Evolutionary conservation across 805 yeast genomes (phyloP).

Genomic region (Candida krabiensis): DNA sequence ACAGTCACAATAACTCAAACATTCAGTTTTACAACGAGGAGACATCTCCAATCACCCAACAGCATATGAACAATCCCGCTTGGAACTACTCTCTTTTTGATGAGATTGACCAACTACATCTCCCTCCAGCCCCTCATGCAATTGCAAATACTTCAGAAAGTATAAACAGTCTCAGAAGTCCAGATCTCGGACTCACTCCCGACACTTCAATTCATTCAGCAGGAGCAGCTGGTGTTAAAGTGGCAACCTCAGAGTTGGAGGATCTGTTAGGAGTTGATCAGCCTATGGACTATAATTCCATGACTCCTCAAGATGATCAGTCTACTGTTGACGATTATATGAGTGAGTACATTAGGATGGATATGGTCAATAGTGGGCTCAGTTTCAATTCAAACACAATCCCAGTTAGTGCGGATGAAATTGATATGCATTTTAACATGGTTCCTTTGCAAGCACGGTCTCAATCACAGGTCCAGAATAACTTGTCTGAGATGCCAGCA

Average conservation of each 20-base stretch:
- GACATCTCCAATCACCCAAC: conserved; percentile 4
- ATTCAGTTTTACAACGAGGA: conserved; percentile 10
- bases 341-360: conserved; percentile 21
- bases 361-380: conserved; percentile 16
- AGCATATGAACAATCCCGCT: conserved; percentile 5
- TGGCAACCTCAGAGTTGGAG: conserved; percentile 9
- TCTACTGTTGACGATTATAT: conserved; percentile 19
- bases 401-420: background rate
- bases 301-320: background rate
- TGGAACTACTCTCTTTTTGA: conserved; percentile 13
- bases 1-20: conserved; percentile 14
- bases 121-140: conserved; percentile 1
- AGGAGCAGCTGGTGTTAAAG: conserved; percentile 3
- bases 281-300: too few relatives aligned
- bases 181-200: conserved; percentile 11
- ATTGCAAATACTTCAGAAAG: conserved; percentile 5
- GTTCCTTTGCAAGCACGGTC: too few relatives aligned
- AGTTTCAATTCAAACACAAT: background rate
- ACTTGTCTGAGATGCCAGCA: too few relatives aligned
- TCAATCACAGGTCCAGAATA: too few relatives aligned
- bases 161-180: conserved; percentile 5
- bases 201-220: conserved; percentile 7
- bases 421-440: background rate
- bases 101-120: conserved; percentile 5
- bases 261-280: conserved; percentile 8